These are phyloP conservation scores for Solanum hybrid DNA, from an alignment of 305 asterid genomes.

Conservation along the genomic window DNA sequence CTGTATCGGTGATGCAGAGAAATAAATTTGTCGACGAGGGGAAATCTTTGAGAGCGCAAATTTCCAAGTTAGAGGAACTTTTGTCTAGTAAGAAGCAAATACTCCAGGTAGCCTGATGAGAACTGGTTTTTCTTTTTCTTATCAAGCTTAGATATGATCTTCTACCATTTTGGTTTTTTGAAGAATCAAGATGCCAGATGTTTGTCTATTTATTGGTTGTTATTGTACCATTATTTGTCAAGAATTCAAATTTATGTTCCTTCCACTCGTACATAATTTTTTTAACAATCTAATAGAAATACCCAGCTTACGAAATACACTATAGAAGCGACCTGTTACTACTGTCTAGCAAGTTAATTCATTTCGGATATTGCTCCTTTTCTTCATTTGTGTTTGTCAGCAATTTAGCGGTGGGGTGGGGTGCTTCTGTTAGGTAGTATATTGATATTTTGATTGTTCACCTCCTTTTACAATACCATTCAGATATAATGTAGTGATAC, in stretches of 20 bases:
- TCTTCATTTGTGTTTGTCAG: neutral
- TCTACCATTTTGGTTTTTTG: neutral
- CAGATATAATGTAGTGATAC: neutral
- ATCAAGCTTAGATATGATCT: neutral
- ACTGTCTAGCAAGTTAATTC: neutral
- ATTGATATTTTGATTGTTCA: neutral
- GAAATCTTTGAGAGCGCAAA: constrained; percentile 59
- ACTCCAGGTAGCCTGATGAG: constrained; percentile 47
- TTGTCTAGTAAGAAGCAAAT: constrained; percentile 71
- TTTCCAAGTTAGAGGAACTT: constrained; percentile 70
- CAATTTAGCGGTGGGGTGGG: neutral
- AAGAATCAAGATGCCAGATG: neutral
- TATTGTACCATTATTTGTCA: neutral
- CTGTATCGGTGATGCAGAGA: constrained; percentile 43
- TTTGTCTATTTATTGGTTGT: neutral
- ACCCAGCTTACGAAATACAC: neutral
- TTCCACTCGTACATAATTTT: neutral
- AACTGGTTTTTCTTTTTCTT: neutral
- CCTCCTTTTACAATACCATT: neutral
- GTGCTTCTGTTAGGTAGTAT: neutral
- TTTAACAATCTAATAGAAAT: neutral
- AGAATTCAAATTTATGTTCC: neutral
- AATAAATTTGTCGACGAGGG: constrained; percentile 81
- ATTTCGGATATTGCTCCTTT: neutral
- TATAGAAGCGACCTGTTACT: neutral